Evolutionary conservation across 2,329 filamentous ascomycete species (phyloP).

Genomic region (Stachybotrys chartarum): DNA sequence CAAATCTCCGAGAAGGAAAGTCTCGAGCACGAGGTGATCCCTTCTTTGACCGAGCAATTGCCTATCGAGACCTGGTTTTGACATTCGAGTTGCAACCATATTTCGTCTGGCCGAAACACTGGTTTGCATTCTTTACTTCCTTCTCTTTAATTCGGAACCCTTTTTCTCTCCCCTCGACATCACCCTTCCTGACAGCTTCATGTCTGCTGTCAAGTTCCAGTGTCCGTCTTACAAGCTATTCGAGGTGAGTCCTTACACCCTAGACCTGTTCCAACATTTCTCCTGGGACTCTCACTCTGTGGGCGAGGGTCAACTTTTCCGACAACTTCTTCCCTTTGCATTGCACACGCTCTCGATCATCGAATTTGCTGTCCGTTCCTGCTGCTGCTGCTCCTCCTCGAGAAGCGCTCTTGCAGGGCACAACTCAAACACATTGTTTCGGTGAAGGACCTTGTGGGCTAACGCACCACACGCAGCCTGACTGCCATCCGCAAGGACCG

Average conservation of each 20-base stretch:
- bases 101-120: conserved; percentile 30
- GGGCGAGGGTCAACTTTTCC: not conserved
- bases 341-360: not conserved
- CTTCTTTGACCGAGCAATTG: conserved; percentile 20
- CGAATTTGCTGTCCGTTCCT: not conserved
- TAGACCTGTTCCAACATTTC: conserved; percentile 24
- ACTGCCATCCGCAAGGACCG: conserved; percentile 45
- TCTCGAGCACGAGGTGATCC: conserved; percentile 17
- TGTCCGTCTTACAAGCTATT: conserved; percentile 50
- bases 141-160: conserved; percentile 19
- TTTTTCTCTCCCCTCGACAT: conserved; percentile 24
- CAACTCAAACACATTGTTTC: not conserved
- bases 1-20: conserved; percentile 31
- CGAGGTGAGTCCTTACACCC: conserved; percentile 43
- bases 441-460: not conserved
- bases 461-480: conserved; percentile 30
- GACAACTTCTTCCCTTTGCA: not conserved
- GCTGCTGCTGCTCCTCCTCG: not conserved
- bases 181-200: conserved; percentile 38
- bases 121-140: conserved; percentile 24
- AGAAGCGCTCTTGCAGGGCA: conserved; percentile 9
- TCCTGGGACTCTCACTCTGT: conserved; percentile 12
- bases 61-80: conserved; percentile 26
- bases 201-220: conserved; percentile 52
- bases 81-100: conserved; percentile 17